Evolutionary conservation across 306 rosid genomes (phyloP).

Genomic region (Acmispon strigosus): DNA sequence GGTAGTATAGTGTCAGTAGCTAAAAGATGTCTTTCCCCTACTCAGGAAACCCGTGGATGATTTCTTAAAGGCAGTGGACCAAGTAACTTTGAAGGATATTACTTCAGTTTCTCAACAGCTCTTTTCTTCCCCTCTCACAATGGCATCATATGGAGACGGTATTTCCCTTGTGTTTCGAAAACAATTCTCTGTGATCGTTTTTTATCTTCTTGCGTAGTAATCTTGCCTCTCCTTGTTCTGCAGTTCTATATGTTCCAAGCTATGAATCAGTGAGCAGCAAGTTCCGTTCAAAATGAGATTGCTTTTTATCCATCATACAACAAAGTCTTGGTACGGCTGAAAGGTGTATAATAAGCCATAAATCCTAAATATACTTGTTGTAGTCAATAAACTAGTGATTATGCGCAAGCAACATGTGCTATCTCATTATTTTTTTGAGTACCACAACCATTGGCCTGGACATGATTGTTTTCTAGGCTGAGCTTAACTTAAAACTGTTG

Average conservation of each 20-base stretch:
- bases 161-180: background rate
- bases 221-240: conserved; percentile 24
- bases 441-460: conserved; percentile 15
- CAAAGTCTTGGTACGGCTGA: conserved; percentile 14
- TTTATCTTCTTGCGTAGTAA: background rate
- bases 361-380: conserved; percentile 14
- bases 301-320: conserved; percentile 14
- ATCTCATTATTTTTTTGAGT: conserved; percentile 31
- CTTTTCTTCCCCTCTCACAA: conserved; percentile 78
- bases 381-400: conserved; percentile 33
- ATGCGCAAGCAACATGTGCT: conserved; percentile 25
- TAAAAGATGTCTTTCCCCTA: conserved; percentile 7
- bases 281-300: conserved; percentile 48
- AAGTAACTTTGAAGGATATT: conserved; percentile 57
- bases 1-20: background rate
- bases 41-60: conserved; percentile 69
- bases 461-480: background rate
- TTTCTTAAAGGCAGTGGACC: conserved; percentile 75
- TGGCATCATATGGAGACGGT: conserved; percentile 97
- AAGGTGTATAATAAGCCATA: conserved; percentile 28
- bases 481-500: background rate
- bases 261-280: conserved; percentile 72
- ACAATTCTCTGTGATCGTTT: background rate
- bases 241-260: conserved; percentile 70
- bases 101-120: conserved; percentile 68